Evolutionary conservation across 805 yeast genomes (phyloP).

Genomic region (Pichia cabralensis): DNA sequence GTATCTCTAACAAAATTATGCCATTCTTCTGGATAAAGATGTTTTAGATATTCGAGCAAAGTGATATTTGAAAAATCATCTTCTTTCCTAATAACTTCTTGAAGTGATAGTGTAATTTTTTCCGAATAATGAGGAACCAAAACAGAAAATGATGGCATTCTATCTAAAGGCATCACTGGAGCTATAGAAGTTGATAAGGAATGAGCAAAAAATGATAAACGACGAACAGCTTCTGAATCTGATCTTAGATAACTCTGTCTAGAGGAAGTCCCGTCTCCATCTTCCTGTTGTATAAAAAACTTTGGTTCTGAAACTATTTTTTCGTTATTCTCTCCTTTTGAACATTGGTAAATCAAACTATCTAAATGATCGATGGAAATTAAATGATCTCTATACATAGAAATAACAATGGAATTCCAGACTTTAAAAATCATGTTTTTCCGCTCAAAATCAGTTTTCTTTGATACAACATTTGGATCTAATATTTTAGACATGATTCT

Average conservation of each 20-base stretch:
- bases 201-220: conserved; percentile 85
- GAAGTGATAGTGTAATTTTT: conserved; percentile 63
- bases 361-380: conserved; percentile 65
- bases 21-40: conserved; percentile 49
- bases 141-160: conserved; percentile 78
- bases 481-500: conserved; percentile 65
- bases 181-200: conserved; percentile 81
- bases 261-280: conserved; percentile 37
- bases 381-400: conserved; percentile 76
- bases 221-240: conserved; percentile 69
- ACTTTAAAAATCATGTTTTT: conserved; percentile 54
- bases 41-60: conserved; percentile 45
- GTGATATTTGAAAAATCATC: conserved; percentile 51
- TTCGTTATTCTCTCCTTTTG: conserved; percentile 29
- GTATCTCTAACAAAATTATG: conserved; percentile 47
- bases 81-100: conserved; percentile 70
- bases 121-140: conserved; percentile 83
- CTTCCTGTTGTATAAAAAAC: conserved; percentile 77
- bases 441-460: conserved; percentile 28
- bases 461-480: conserved; percentile 30
- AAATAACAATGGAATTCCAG: conserved; percentile 78
- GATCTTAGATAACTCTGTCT: conserved; percentile 43
- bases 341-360: conserved; percentile 48
- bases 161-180: conserved; percentile 51
- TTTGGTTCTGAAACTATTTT: conserved; percentile 55